These are phyloP conservation scores for Neophaeococcomyces aloes DNA, from an alignment of 2,329 filamentous ascomycete species.

Conservation along the genomic window DNA sequence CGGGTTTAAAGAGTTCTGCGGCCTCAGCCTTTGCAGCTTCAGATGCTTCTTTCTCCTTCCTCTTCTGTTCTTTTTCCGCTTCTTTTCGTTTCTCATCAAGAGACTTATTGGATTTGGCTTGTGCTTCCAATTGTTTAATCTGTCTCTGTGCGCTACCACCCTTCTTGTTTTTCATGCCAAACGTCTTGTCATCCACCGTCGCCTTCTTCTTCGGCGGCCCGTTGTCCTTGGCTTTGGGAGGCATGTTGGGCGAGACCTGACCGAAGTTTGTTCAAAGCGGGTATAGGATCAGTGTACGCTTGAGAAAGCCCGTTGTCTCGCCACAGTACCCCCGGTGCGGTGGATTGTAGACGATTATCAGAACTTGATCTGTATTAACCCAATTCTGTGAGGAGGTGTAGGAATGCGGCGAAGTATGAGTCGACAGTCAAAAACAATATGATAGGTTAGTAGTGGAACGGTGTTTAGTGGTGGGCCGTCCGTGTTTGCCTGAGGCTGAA, in stretches of 20 bases:
- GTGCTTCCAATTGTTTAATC: conserved; percentile 69
- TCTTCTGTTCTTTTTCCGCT: conserved; percentile 53
- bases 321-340: too few relatives aligned
- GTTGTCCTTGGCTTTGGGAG: conserved; percentile 35
- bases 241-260: conserved; percentile 27
- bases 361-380: neutral
- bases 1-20: conserved; percentile 75
- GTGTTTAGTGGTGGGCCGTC: neutral
- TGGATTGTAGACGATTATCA: neutral
- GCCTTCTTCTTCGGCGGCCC: conserved; percentile 40
- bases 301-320: too few relatives aligned
- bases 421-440: neutral
- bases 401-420: neutral
- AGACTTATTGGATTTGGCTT: conserved; percentile 63
- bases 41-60: conserved; percentile 82
- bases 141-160: conserved; percentile 80
- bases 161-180: conserved; percentile 99
- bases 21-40: conserved; percentile 74
- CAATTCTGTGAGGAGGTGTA: too few relatives aligned
- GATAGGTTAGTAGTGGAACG: neutral
- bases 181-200: conserved; percentile 81
- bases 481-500: neutral
- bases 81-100: conserved; percentile 77
- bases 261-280: neutral
- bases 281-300: neutral